Conservation (phyloP, 805 yeast species). For the Yarrowia divulgata region DNA sequence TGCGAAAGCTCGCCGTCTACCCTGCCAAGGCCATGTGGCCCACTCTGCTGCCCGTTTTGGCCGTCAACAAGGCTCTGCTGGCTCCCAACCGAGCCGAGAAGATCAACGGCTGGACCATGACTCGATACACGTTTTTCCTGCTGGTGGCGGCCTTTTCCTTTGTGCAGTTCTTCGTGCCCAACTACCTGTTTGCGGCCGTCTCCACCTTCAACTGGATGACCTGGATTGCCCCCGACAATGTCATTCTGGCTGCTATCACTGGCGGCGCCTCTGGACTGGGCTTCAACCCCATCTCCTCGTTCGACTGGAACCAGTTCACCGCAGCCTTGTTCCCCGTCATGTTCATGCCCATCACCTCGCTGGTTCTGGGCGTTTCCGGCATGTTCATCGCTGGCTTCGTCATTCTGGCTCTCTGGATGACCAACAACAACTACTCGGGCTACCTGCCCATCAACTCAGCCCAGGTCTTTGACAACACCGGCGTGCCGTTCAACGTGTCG, state of each 20-base stretch:
- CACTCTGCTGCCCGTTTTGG: slow-evolving; percentile 56
- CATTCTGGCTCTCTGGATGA: slow-evolving; percentile 57
- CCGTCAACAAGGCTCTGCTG: slow-evolving; percentile 50
- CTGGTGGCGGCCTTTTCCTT: slow-evolving; percentile 55
- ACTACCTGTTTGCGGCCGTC: slow-evolving; percentile 56
- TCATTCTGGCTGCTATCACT: slow-evolving; percentile 58
- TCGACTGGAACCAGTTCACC: slow-evolving; percentile 62
- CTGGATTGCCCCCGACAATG: slow-evolving; percentile 63
- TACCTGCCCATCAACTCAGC: slow-evolving; percentile 67
- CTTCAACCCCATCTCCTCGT: slow-evolving; percentile 60
- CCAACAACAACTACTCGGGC: slow-evolving; percentile 65
- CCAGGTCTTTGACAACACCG: slow-evolving; percentile 60
- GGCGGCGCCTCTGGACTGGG: slow-evolving; percentile 61
- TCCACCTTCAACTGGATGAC: slow-evolving; percentile 69
- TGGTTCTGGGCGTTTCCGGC: slow-evolving; percentile 53
- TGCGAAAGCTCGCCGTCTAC: slow-evolving; percentile 64
- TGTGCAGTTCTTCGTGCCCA: slow-evolving; percentile 72
- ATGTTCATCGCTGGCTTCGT: slow-evolving; percentile 58
- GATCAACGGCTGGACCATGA: slow-evolving; percentile 66
- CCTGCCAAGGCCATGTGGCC: slow-evolving; percentile 66
- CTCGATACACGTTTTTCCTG: slow-evolving; percentile 60
- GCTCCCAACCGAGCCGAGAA: slow-evolving; percentile 53
- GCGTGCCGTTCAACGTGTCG: slow-evolving; percentile 58
- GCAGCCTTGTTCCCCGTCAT: slow-evolving; percentile 63
- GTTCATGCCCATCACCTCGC: slow-evolving; percentile 52